These are phyloP conservation scores for Haplosporangium sp. DNA, from an alignment of 371 early-diverging fungal genomes.

Conservation along the genomic window DNA sequence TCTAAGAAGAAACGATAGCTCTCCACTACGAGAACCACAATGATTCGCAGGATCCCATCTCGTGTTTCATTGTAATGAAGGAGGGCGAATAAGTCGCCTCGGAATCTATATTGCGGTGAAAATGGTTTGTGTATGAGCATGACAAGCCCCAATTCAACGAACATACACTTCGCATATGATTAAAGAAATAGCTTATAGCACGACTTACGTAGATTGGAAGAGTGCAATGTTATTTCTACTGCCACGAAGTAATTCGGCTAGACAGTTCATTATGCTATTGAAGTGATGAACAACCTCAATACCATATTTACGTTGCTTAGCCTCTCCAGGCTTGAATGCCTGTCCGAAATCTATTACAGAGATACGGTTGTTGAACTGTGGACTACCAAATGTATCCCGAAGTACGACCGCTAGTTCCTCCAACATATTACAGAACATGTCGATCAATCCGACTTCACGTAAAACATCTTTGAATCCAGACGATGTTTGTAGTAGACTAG, in stretches of 20 bases:
- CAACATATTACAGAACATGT: conserved; percentile 69
- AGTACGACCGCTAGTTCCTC: conserved; percentile 65
- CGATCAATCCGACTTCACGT: conserved; percentile 75
- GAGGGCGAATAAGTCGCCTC: conserved; percentile 70
- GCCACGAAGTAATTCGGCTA: conserved; percentile 59
- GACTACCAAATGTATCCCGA: conserved; percentile 55
- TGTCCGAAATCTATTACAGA: conserved; percentile 56
- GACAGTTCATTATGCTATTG: conserved; percentile 64
- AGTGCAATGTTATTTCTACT: conserved; percentile 54
- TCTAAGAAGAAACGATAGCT: conserved; percentile 49
- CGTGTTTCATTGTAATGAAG: conserved; percentile 67
- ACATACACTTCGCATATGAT: background rate
- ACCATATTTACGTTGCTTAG: conserved; percentile 57
- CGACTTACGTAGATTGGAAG: conserved; percentile 57
- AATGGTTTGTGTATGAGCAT: background rate
- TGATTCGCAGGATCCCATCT: conserved; percentile 62
- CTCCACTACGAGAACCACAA: conserved; percentile 66
- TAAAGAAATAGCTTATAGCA: background rate
- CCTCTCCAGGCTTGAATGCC: conserved; percentile 33
- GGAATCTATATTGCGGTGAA: conserved; percentile 41
- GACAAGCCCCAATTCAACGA: background rate
- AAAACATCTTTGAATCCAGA: conserved; percentile 66
- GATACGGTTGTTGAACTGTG: conserved; percentile 56
- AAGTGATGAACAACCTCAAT: conserved; percentile 63
- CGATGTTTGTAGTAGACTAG: conserved; percentile 59